phyloP scores from a whole-genome alignment of 2,329 filamentous ascomycete genomes.

The Penicillium sp. region DNA sequence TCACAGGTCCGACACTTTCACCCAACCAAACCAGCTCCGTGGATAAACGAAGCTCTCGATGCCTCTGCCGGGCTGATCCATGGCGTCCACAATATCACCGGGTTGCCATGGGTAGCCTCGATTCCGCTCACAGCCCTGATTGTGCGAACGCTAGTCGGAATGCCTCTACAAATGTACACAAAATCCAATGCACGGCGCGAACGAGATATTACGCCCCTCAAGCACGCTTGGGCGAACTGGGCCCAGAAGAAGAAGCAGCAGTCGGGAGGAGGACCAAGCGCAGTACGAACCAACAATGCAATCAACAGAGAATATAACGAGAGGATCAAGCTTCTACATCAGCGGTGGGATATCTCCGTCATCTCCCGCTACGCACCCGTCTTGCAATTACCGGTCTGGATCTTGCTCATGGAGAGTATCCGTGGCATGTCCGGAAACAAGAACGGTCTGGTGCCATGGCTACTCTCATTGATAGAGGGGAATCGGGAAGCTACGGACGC shows the following conservation, averaged over 20 bases:
- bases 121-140: slow-evolving; percentile 60
- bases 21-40: slow-evolving; percentile 48
- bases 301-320: neutral
- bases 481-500: slow-evolving; percentile 9
- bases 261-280: neutral
- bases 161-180: slow-evolving; percentile 53
- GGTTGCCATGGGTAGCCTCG: slow-evolving; percentile 58
- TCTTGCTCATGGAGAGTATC: slow-evolving; percentile 53
- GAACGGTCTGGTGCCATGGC: slow-evolving; percentile 46
- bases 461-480: slow-evolving; percentile 35
- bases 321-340: slow-evolving; percentile 32
- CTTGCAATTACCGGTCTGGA: slow-evolving; percentile 52
- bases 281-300: neutral
- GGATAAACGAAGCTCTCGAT: slow-evolving; percentile 49
- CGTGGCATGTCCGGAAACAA: slow-evolving; percentile 52
- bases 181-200: slow-evolving; percentile 46
- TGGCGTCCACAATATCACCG: slow-evolving; percentile 54
- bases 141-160: slow-evolving; percentile 53
- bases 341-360: slow-evolving; percentile 38
- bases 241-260: neutral
- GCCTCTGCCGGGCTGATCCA: slow-evolving; percentile 53
- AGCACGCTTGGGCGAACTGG: slow-evolving; percentile 41
- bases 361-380: slow-evolving; percentile 41
- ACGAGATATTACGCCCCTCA: slow-evolving; percentile 48
- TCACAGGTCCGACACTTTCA: slow-evolving; percentile 54